A percentile compares a stretch with the other conserved stretches of the same genome.
Conservation (phyloP, 306 rosid species). For the Lathyrus sativus region DNA sequence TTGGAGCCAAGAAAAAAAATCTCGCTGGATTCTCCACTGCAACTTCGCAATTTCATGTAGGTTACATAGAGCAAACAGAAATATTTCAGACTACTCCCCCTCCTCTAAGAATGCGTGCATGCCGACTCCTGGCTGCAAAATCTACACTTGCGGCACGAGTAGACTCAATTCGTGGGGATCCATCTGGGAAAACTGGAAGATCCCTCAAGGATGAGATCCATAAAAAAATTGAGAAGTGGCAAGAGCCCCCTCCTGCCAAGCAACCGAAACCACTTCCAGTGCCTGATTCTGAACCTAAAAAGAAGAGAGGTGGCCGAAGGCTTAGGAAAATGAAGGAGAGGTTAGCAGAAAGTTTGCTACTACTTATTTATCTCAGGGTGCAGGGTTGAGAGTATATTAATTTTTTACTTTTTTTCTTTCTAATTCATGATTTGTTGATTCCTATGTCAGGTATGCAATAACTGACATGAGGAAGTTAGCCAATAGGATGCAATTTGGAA, state of each 20-base stretch:
- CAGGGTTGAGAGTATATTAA: neutral
- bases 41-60: constrained; percentile 89
- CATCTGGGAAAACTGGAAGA: constrained; percentile 80
- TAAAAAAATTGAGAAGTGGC: constrained; percentile 98
- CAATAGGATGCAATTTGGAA: constrained; percentile 89
- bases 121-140: constrained; percentile 80
- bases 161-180: constrained; percentile 90
- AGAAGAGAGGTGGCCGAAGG: constrained; percentile 96
- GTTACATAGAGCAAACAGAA: constrained; percentile 90
- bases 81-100: constrained; percentile 91
- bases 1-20: constrained; percentile 91
- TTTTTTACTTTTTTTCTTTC: neutral
- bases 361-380: neutral
- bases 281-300: constrained; percentile 97
- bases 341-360: constrained; percentile 40
- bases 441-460: constrained; percentile 68
- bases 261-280: constrained; percentile 96
- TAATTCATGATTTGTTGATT: constrained; percentile 31
- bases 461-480: constrained; percentile 97
- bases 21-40: constrained; percentile 97
- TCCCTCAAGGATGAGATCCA: constrained; percentile 64
- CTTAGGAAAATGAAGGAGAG: constrained; percentile 91
- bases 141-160: constrained; percentile 93
- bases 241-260: constrained; percentile 98
- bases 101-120: constrained; percentile 82